Evolutionary conservation across 805 yeast species (phyloP).

Genomic region (Monosporozyma aerobia): DNA sequence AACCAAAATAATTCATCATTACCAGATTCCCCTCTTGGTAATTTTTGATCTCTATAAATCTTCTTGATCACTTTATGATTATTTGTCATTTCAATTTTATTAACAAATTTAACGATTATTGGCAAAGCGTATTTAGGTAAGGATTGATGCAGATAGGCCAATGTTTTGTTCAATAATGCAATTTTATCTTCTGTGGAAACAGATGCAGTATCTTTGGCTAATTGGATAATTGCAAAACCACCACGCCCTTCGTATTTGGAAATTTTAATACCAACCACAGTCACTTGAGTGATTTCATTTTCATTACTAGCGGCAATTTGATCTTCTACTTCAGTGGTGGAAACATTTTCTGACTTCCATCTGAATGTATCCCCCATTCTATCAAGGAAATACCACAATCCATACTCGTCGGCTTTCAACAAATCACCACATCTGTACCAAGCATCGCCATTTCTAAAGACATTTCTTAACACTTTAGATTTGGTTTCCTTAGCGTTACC

Average conservation of each 20-base stretch:
- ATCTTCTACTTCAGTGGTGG: constrained; percentile 88
- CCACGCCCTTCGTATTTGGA: constrained; percentile 92
- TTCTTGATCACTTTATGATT: constrained; percentile 77
- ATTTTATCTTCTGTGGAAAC: constrained; percentile 16
- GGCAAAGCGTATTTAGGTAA: constrained; percentile 86
- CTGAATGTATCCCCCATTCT: constrained; percentile 91
- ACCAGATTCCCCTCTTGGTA: constrained; percentile 58
- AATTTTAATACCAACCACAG: constrained; percentile 80
- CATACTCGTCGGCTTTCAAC: constrained; percentile 56
- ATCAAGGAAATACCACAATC: constrained; percentile 76
- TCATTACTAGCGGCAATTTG: constrained; percentile 37
- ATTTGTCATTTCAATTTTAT: constrained; percentile 55
- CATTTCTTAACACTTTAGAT: constrained; percentile 63
- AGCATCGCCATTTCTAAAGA: constrained; percentile 79
- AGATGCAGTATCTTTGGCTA: constrained; percentile 26
- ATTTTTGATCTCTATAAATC: constrained; percentile 52
- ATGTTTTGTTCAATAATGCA: constrained; percentile 33
- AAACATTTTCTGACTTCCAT: constrained; percentile 94
- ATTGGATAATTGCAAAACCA: constrained; percentile 74
- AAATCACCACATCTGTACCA: constrained; percentile 87
- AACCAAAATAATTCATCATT: constrained; percentile 65
- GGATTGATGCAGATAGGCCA: constrained; percentile 30
- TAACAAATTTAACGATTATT: constrained; percentile 61
- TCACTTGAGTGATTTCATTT: constrained; percentile 46
- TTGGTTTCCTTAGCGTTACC: constrained; percentile 73